Conservation (phyloP, 768 basidiomycete genomes). For the Mrakia hoshinonis region DNA sequence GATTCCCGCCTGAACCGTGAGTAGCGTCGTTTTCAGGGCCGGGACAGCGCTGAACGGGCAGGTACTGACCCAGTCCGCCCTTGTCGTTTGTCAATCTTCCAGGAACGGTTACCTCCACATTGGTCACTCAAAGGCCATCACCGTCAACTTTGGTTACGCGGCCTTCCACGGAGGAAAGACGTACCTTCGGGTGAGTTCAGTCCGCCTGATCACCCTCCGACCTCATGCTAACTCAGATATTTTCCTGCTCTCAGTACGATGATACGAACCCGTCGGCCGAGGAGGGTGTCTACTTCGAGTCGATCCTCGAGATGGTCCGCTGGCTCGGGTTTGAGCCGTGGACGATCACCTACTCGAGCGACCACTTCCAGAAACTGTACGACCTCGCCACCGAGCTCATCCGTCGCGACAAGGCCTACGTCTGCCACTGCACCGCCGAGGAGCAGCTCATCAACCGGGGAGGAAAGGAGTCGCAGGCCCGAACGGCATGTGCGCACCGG, state of each 20-base stretch:
- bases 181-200: slow-evolving; percentile 56
- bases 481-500: slow-evolving; percentile 78
- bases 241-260: slow-evolving; percentile 51
- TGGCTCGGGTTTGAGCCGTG: slow-evolving; percentile 98
- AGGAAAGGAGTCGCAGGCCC: slow-evolving; percentile 65
- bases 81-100: not conserved
- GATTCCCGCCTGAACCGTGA: slow-evolving; percentile 89
- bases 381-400: slow-evolving; percentile 81
- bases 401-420: slow-evolving; percentile 82
- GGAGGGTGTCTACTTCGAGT: slow-evolving; percentile 91
- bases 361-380: slow-evolving; percentile 83
- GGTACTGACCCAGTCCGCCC: not conserved
- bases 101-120: slow-evolving; percentile 74
- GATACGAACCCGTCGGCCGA: slow-evolving; percentile 99
- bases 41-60: not conserved
- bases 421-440: slow-evolving; percentile 92
- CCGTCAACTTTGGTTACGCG: slow-evolving; percentile 97
- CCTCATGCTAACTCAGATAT: not conserved
- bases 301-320: slow-evolving; percentile 84
- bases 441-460: slow-evolving; percentile 84
- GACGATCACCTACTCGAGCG: slow-evolving; percentile 98
- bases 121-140: slow-evolving; percentile 94
- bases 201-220: not conserved
- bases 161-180: slow-evolving; percentile 85
- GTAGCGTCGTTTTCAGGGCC: not conserved